Conservation (phyloP, 2,329 filamentous ascomycete species). For the Ceratocystis eucalypticola region DNA sequence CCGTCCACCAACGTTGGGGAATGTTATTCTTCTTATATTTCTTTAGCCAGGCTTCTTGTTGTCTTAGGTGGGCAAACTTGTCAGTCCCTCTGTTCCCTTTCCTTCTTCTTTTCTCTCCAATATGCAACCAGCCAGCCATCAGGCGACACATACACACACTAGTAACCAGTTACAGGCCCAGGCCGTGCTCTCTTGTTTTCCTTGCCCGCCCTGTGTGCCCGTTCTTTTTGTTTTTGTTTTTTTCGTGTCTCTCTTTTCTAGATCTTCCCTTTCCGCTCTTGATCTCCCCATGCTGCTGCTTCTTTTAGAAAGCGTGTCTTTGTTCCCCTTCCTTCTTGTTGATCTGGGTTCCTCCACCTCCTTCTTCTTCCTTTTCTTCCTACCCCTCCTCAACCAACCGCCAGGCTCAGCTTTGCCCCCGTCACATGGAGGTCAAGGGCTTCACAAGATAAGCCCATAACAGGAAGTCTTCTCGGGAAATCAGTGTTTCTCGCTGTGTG, state of each 20-base stretch:
- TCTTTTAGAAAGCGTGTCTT: too few species aligned
- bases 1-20: neutral
- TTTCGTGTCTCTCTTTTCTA: neutral
- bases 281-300: neutral
- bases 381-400: neutral
- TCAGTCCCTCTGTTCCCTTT: neutral
- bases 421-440: neutral
- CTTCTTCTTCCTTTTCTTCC: neutral
- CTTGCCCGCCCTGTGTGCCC: neutral
- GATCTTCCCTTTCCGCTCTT: neutral
- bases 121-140: neutral
- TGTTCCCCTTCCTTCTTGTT: neutral
- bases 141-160: too few species aligned
- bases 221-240: neutral
- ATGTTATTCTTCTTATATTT: neutral
- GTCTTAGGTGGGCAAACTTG: conserved; percentile 3
- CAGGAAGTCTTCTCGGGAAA: neutral
- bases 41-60: neutral
- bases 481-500: neutral
- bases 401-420: neutral
- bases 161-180: neutral
- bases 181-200: neutral
- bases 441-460: neutral
- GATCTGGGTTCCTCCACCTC: neutral
- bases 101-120: neutral